Evolutionary conservation across 2,329 filamentous ascomycete genomes (phyloP), one percentile per base, ranked within the genome.

Genomic region (Claviceps paspali): DNA sequence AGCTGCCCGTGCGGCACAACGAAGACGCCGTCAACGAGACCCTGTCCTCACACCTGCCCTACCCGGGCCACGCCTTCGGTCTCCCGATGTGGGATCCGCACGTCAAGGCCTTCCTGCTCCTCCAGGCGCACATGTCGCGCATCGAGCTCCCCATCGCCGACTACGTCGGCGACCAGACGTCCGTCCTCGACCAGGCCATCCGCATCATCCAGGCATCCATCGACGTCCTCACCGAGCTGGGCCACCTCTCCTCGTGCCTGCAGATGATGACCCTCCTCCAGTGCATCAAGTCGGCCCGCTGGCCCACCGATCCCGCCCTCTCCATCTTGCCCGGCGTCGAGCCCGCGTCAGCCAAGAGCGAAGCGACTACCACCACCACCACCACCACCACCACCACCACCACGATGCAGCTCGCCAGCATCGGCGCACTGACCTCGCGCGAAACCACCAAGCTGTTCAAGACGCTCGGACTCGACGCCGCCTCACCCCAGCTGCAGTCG

Each of bases 61-160:
- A 73, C 41, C 61, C 68, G 1, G 71, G 66, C 5, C 60, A 60
- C 14, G 57, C 61, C 4, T 74, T 91, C 36, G 78, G 76, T 8
- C 63, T 95, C 29, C 88, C 88, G 2, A 82, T 98, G 78, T 98
- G 91, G 91, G 91, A 98, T 62, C 91, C 91, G 0, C 91, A 98
- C 53, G 85, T 96, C 52, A 98, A 98, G 58, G 78, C 91, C 0
- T 96, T 95, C 63, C 64, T 98, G 27, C 70, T 98, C 2, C 70
- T 98, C 0, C 92, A 98, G 59, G 86, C 91, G 1, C 86, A 95
- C 60, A 93, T 98, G 74, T 85, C 82, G 15, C 81, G 88, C 40
- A 80, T 96, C 47, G 78, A 88, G 38, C 75, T 98, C 3, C 92
- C 92, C 3, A 95, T 98, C 40, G 80, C 83, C 1, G 91, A 98